A percentile compares a stretch with the other conserved stretches of the same genome.
These are phyloP conservation scores for Cyclotella atomus DNA, from an alignment of 108 stramenopile species.

Conservation along the genomic window DNA sequence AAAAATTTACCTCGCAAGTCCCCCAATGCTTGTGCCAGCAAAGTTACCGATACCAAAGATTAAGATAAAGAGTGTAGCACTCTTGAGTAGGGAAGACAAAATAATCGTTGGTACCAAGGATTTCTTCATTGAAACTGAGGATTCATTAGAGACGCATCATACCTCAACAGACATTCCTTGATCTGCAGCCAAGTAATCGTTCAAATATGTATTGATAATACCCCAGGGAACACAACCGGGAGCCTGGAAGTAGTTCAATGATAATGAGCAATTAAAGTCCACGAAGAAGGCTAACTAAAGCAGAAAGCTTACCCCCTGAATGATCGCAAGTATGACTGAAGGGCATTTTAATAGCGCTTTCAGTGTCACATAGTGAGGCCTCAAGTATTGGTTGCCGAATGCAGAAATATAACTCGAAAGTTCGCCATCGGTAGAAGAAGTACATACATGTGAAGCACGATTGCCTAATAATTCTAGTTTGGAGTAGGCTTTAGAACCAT, in stretches of 20 bases:
- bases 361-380: constrained; percentile 46
- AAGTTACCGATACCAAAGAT: constrained; percentile 80
- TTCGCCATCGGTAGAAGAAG: neutral
- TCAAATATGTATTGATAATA: constrained; percentile 83
- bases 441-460: neutral
- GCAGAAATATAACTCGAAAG: neutral
- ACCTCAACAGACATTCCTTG: constrained; percentile 78
- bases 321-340: constrained; percentile 68
- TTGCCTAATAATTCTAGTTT: constrained; percentile 8
- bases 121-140: neutral
- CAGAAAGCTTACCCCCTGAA: no score
- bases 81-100: neutral
- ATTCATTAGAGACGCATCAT: neutral
- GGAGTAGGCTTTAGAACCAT: constrained; percentile 18
- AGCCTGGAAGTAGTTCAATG: no score
- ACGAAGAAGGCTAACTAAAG: no score
- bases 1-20: constrained; percentile 66
- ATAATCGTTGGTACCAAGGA: neutral
- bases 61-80: constrained; percentile 72
- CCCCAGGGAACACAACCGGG: constrained; percentile 78
- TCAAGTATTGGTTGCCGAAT: constrained; percentile 10
- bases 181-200: constrained; percentile 83
- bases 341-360: constrained; percentile 53
- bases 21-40: constrained; percentile 77
- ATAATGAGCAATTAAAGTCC: no score